A percentile compares a stretch with the other conserved stretches of the same genome.
phyloP scores from a whole-genome alignment of 495 filamentous ascomycete species.

The Penicillium alfredii region DNA sequence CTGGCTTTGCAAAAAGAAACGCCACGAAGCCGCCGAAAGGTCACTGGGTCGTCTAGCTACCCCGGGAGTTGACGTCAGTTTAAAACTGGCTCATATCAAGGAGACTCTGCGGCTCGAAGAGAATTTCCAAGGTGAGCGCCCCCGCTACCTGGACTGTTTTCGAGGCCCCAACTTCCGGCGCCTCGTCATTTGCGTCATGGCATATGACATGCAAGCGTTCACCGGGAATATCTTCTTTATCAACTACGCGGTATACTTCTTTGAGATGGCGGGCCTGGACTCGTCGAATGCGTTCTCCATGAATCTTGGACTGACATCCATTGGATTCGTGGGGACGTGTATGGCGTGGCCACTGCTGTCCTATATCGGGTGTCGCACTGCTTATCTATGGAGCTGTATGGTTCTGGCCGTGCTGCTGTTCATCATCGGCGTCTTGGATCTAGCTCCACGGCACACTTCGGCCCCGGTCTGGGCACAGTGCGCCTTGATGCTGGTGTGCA shows the following conservation, averaged over 20 bases:
- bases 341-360: constrained; percentile 61
- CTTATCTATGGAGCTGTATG: constrained; percentile 37
- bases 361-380: constrained; percentile 47
- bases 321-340: constrained; percentile 60
- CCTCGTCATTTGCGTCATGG: constrained; percentile 42
- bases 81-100: constrained; percentile 27
- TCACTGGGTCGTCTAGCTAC: constrained; percentile 34
- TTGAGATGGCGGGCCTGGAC: constrained; percentile 56
- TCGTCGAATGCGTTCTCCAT: constrained; percentile 55
- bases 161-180: constrained; percentile 41
- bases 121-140: constrained; percentile 36
- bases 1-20: constrained; percentile 41
- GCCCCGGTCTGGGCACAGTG: constrained; percentile 46
- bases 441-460: constrained; percentile 38
- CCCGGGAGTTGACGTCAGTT: constrained; percentile 10
- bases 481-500: constrained; percentile 53
- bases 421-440: constrained; percentile 54
- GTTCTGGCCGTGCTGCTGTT: constrained; percentile 49
- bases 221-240: constrained; percentile 26
- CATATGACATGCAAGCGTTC: constrained; percentile 46
- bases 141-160: constrained; percentile 39
- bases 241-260: constrained; percentile 37
- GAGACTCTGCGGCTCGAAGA: constrained; percentile 35
- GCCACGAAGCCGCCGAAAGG: constrained; percentile 31
- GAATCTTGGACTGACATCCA: constrained; percentile 57